Base-by-base conservation (phyloP, 495 filamentous ascomycete genomes). In the Penicillium argentinense region DNA sequence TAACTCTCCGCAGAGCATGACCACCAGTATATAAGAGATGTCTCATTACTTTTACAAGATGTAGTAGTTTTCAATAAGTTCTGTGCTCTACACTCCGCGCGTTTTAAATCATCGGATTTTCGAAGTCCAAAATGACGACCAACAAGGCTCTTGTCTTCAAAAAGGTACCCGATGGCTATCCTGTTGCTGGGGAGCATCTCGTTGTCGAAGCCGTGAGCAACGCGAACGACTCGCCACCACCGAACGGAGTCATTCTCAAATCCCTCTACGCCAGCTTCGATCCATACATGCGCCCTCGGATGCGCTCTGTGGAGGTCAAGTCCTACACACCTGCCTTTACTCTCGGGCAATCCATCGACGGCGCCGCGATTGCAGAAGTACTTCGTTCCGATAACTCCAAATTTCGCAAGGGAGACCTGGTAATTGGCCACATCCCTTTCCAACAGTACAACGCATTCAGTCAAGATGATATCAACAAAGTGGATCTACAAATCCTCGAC, bases 81-180 rank as follows among this genome's bases (percentile, higher is more conserved):
- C n/a, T n/a, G n/a, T n/a, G n/a, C n/a, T n/a, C n/a, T n/a, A n/a
- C n/a, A n/a, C n/a, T n/a, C n/a, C n/a, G n/a, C n/a, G n/a, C n/a
- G n/a, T n/a, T n/a, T n/a, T n/a, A n/a, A n/a, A n/a, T n/a, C n/a
- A n/a, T n/a, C n/a, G n/a, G n/a, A n/a, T n/a, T n/a, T n/a, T n/a
- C n/a, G n/a, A n/a, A n/a, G n/a, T n/a, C n/a, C n/a, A n/a, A n/a
- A n/a, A 33, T 45, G 43, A 69, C 66, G 66, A 32, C 49, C 13
- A 97, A 96, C 78, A 93, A 91, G 72, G 82, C 76, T 30, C 68
- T 96, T 42, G 73, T 93, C 69, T 96, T 88, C 78, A 88, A 85
- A 49, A 66, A 77, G 39, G 49, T 88, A 51, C 91, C 91, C 22
- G 57, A 63, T 23, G 87, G 79, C 7, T 78, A 75, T 65, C 89